phyloP scores from a whole-genome alignment of 2,329 filamentous ascomycete genomes.

The Microsporum canis region DNA sequence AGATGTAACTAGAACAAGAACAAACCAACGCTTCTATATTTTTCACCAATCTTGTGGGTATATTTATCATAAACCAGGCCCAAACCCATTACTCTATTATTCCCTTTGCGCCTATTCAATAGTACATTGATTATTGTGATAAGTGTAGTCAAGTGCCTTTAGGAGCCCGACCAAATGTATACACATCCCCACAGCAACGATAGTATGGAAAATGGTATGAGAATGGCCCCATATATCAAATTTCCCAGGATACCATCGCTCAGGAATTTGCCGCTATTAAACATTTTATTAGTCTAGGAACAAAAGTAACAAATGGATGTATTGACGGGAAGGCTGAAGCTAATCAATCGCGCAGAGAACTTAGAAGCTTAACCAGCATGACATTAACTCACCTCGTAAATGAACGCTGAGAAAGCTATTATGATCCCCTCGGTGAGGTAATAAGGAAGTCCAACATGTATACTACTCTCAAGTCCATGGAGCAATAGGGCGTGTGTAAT shows the following conservation, averaged over 20 bases:
- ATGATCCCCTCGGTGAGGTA: background rate
- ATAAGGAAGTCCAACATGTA: constrained; percentile 3
- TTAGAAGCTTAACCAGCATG: background rate
- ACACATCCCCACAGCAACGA: constrained; percentile 31
- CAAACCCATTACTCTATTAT: background rate
- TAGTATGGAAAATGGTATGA: constrained; percentile 26
- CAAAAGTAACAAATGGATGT: background rate
- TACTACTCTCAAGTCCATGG: constrained; percentile 19
- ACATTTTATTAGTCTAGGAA: background rate
- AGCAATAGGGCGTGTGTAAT: constrained; percentile 23
- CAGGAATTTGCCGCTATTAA: constrained; percentile 16
- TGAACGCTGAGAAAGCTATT: background rate
- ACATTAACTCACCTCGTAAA: background rate
- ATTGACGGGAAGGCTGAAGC: background rate
- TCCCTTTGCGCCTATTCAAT: background rate
- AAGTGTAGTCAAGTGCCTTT: constrained; percentile 10
- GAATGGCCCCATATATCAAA: constrained; percentile 28
- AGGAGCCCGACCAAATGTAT: constrained; percentile 32
- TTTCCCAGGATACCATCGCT: constrained; percentile 21
- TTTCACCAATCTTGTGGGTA: background rate
- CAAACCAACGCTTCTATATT: background rate
- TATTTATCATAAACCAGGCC: background rate
- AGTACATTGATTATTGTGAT: background rate
- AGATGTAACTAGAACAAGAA: background rate
- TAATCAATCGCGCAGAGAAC: background rate